Conservation (phyloP, 352 stramenopile genomes). For the Phytophthora palmivora region DNA sequence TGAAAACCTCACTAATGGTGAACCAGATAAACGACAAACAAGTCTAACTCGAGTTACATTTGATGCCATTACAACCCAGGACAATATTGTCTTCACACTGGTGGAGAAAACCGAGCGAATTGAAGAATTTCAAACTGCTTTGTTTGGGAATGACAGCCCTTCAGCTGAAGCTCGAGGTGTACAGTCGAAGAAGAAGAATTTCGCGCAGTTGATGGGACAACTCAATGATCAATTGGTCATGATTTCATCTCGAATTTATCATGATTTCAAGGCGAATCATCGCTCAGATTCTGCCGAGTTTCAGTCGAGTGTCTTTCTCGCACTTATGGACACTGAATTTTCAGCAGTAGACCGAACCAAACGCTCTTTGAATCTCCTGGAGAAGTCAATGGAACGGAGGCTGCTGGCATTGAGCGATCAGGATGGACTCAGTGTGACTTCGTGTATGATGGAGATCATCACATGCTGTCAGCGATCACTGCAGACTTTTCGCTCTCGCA, state of each 20-base stretch:
- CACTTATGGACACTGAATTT: background rate
- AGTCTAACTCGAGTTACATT: conserved; percentile 39
- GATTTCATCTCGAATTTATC: conserved; percentile 18
- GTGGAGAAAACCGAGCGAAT: conserved; percentile 40
- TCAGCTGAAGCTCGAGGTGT: background rate
- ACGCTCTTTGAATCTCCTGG: conserved; percentile 11
- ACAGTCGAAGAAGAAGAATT: conserved; percentile 33
- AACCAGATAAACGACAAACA: background rate
- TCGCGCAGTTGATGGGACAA: conserved; percentile 27
- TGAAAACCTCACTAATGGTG: conserved; percentile 13
- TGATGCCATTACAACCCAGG: background rate
- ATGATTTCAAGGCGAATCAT: conserved; percentile 37
- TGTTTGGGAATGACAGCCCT: background rate
- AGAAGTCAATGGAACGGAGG: conserved; percentile 21
- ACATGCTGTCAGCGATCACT: conserved; percentile 50
- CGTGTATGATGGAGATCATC: conserved; percentile 70
- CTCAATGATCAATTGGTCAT: conserved; percentile 15
- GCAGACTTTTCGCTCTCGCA: conserved; percentile 38
- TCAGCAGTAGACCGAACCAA: background rate
- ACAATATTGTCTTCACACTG: conserved; percentile 9
- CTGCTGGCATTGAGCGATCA: conserved; percentile 57
- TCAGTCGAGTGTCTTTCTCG: conserved; percentile 25
- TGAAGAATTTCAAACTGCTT: conserved; percentile 27
- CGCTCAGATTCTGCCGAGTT: background rate
- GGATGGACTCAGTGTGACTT: conserved; percentile 64